Percentiles rank a stretch among this genome's conserved stretches.
Conservation (phyloP, 768 basidiomycete genomes). For the Cystofilobasidium ferigula region DNA sequence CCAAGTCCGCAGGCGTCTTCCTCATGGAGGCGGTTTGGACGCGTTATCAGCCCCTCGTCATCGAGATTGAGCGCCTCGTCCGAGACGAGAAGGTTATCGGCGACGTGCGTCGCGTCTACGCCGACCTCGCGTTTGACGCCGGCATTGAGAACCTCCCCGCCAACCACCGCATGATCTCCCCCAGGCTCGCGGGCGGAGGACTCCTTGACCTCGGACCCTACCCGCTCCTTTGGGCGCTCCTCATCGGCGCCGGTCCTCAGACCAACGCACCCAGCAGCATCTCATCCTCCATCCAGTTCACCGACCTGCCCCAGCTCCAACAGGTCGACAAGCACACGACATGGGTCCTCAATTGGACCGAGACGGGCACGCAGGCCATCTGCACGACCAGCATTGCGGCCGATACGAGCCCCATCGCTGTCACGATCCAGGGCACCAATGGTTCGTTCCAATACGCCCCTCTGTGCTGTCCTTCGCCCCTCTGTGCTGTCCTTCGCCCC, state of each 20-base stretch:
- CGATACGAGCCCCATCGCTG: background rate
- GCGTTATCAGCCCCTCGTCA: conserved; percentile 30
- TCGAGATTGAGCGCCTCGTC: conserved; percentile 20
- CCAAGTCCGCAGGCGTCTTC: conserved; percentile 20
- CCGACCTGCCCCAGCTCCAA: conserved; percentile 11
- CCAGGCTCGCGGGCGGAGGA: conserved; percentile 67
- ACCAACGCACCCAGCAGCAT: background rate
- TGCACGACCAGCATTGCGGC: background rate
- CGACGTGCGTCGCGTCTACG: conserved; percentile 24
- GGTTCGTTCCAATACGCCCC: too few species aligned
- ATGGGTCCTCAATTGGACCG: conserved; percentile 23
- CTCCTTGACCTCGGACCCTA: conserved; percentile 57
- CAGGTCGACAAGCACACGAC: conserved; percentile 27
- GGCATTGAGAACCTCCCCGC: background rate
- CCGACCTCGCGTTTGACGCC: conserved; percentile 27
- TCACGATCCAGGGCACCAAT: background rate
- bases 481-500: too few species aligned
- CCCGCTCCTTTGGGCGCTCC: conserved; percentile 35
- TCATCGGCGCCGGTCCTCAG: background rate
- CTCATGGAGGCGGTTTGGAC: conserved; percentile 31
- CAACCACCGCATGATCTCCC: conserved; percentile 54
- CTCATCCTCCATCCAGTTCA: conserved; percentile 21
- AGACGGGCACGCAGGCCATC: background rate
- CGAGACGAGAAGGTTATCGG: conserved; percentile 25
- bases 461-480: too few species aligned